Evolutionary conservation across 352 stramenopile genomes (phyloP), one percentile per base, ranked within the genome.

Genomic region (Aphanomyces invadans): DNA sequence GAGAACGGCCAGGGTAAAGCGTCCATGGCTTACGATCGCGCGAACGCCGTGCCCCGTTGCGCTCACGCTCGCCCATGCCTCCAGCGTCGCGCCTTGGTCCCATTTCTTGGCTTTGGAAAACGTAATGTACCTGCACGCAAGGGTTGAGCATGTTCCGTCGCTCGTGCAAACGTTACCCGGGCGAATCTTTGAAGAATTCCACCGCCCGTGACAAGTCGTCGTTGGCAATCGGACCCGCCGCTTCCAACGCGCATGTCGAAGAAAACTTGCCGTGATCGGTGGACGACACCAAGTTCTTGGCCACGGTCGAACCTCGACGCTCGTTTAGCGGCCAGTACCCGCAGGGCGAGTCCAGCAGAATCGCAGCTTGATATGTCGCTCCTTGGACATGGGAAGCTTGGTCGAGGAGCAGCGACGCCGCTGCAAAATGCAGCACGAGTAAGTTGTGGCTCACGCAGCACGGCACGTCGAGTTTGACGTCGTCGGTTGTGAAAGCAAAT

Each of bases 291-390:
- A 90, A 62, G 70, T 97, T 97, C 28, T 70, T 32, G 3, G 89
- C 85, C 23, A 80, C 69, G 3, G 74, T 74, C 10, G 80, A 73
- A 0, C 90, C 90, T 67, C 79, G 72, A n/a, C 89, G 76, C 57
- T 97, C 89, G 38, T 82, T 89, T 11, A 97, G 62, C 36, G 88
- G 76, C 87, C 90, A 95, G 68, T 97, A 97, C 1, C 91, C 83
- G 48, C 71, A 71, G 0, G 89, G 87, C 5, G 45, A 28, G n/a
- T 95, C 83, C 0, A 57, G 54, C 12, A 92, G 63, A 19, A 97
- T 56, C 15, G 92, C 65, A 19, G 90, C 75, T 64, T 86, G 78
- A 74, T 97, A 97, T 10, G 80, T 89, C 11, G 77, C 86, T 4
- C 76, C 76, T 67, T 93, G 87, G 39, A 82, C 80, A 25, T 86